Conservation (phyloP, 2,329 filamentous ascomycete species). For the Colletotrichum ledebouriae region DNA sequence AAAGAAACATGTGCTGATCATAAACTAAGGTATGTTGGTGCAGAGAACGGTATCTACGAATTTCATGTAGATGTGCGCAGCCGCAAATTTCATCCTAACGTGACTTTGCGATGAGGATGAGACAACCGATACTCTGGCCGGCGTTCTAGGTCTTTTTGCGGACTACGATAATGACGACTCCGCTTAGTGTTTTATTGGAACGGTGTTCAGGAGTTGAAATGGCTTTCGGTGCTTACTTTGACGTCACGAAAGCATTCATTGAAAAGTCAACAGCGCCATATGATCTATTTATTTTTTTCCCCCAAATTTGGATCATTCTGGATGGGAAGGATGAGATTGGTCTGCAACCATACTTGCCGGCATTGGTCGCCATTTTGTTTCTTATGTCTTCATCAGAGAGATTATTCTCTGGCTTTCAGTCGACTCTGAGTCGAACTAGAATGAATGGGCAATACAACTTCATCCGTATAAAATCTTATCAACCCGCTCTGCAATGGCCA, state of each 20-base stretch:
- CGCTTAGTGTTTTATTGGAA: slow-evolving; percentile 8
- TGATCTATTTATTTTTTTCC: neutral
- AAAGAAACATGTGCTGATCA: slow-evolving; percentile 40
- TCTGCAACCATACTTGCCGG: neutral
- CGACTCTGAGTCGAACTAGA: slow-evolving; percentile 24
- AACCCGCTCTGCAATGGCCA: slow-evolving; percentile 89
- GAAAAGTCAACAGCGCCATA: slow-evolving; percentile 22
- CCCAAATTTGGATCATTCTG: too few species aligned
- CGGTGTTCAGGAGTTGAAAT: slow-evolving; percentile 29
- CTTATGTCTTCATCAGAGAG: slow-evolving; percentile 11
- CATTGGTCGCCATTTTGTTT: neutral
- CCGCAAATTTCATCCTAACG: slow-evolving; percentile 70
- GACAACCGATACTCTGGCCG: neutral
- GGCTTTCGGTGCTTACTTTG: neutral
- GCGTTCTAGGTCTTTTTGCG: slow-evolving; percentile 19
- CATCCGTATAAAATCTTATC: slow-evolving; percentile 61
- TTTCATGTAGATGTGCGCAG: slow-evolving; percentile 74
- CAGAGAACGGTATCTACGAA: slow-evolving; percentile 82
- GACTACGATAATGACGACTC: neutral
- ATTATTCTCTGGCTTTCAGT: slow-evolving; percentile 7
- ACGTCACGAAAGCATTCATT: slow-evolving; percentile 14
- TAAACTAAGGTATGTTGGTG: slow-evolving; percentile 68
- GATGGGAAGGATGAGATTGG: neutral
- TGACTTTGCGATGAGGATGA: slow-evolving; percentile 63
- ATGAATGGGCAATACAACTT: slow-evolving; percentile 27